Evolutionary conservation across 2,329 filamentous ascomycete species (phyloP).

Genomic region (Zymoseptoria crescenta): DNA sequence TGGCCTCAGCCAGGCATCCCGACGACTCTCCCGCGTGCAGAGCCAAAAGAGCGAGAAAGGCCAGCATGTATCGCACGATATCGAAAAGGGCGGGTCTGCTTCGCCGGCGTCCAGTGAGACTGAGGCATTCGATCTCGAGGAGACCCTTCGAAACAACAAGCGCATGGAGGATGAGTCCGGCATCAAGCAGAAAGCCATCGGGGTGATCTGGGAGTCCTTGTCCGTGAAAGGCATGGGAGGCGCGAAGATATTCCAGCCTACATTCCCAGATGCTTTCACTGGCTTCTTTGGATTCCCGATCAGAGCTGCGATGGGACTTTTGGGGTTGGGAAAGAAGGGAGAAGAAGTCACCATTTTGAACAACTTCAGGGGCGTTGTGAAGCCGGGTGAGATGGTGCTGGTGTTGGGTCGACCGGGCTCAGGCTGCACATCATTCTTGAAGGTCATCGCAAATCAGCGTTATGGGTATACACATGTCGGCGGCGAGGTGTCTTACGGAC

Average conservation of each 20-base stretch:
- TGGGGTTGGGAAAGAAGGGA: conserved; percentile 61
- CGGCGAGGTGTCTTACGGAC: conserved; percentile 61
- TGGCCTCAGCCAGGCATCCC: conserved; percentile 31
- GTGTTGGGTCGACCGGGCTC: conserved; percentile 69
- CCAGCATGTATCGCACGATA: conserved; percentile 39
- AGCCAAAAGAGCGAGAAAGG: conserved; percentile 38
- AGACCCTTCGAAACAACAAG: conserved; percentile 62
- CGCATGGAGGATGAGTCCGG: conserved; percentile 67
- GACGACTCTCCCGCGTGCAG: conserved; percentile 37
- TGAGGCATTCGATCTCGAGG: conserved; percentile 67
- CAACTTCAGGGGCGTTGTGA: conserved; percentile 57
- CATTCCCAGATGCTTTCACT: conserved; percentile 52
- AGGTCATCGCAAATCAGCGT: conserved; percentile 48
- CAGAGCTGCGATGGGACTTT: conserved; percentile 51
- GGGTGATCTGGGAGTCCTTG: conserved; percentile 58
- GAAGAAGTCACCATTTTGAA: conserved; percentile 66
- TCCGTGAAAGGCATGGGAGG: conserved; percentile 55
- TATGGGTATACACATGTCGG: conserved; percentile 53
- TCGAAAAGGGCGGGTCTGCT: conserved; percentile 48
- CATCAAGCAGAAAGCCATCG: conserved; percentile 64
- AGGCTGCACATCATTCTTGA: conserved; percentile 49
- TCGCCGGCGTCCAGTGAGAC: conserved; percentile 36
- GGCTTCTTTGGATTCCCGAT: conserved; percentile 64
- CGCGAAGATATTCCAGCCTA: conserved; percentile 55
- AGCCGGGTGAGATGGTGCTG: conserved; percentile 81